Conservation (phyloP, 2,329 filamentous ascomycete genomes). For the Sclerotinia nivalis region DNA sequence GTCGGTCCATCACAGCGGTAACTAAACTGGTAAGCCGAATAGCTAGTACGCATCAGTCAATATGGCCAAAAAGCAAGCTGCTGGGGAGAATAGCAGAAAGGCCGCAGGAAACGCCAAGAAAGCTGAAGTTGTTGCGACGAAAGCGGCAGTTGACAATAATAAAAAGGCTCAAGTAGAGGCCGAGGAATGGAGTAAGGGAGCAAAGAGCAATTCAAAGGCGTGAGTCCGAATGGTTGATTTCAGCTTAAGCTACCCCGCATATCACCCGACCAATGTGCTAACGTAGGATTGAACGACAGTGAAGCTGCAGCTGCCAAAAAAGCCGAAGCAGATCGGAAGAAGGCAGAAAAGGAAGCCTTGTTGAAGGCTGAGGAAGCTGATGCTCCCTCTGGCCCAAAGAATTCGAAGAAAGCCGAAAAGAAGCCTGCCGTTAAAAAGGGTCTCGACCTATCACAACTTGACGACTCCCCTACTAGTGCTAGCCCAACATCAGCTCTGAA, state of each 20-base stretch:
- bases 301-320: conserved; percentile 84
- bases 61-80: conserved; percentile 73
- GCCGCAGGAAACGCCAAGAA: conserved; percentile 87
- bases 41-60: conserved; percentile 30
- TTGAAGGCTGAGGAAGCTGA: conserved; percentile 76
- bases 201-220: conserved; percentile 87
- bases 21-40: conserved; percentile 18
- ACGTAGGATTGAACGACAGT: conserved; percentile 49
- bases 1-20: background rate
- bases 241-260: conserved; percentile 19
- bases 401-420: conserved; percentile 67
- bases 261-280: conserved; percentile 22
- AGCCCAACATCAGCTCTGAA: conserved; percentile 62
- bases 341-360: conserved; percentile 85
- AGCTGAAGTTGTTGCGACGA: conserved; percentile 80
- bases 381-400: conserved; percentile 52
- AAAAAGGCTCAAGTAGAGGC: conserved; percentile 69
- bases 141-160: conserved; percentile 69
- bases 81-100: conserved; percentile 82
- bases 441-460: conserved; percentile 74
- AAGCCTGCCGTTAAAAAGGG: conserved; percentile 61
- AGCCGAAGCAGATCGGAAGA: conserved; percentile 80
- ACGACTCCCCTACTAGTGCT: conserved; percentile 46
- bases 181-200: conserved; percentile 78
- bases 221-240: conserved; percentile 49